Evolutionary conservation across 1,139 yeast genomes (phyloP), one percentile per base, ranked within the genome.

Genomic region (Kurtzmaniella quercitrusa): DNA sequence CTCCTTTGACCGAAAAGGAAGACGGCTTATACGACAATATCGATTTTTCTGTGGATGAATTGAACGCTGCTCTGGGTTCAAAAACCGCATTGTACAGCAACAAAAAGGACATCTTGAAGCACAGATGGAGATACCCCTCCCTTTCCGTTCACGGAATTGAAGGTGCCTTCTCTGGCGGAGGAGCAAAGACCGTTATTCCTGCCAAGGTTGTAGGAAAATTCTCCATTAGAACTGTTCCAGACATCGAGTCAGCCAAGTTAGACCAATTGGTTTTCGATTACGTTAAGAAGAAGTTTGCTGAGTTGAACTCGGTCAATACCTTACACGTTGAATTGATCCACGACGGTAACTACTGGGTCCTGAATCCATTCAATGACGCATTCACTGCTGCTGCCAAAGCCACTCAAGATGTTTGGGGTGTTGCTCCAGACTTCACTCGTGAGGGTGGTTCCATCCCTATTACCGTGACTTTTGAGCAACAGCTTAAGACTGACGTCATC

Each of bases 391-490:
- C 98, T 37, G 80, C 88, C 44, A 80, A 82, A 60, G 98, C 98
- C 43, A 93, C 98, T 41, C 82, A 89, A 66, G 83, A 84, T 45
- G 98, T 94, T 28, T 93, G 96, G 94, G 84, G 87, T 48, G 80
- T 91, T 43, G 94, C 87, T 48, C 98, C 98, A 34, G 98, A 94
- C 66, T 80, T 88, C 62, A 94, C 98, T 44, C 84, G 98, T 72
- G 98, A 93, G 71, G 98, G 98, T 59, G 98, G 98, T 26, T 89
- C 97, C 3, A 93, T 93, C 58, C 98, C 98, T 53, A 89, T 93
- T 61, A 91, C 98, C 34, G 71, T 93, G 54, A 83, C 95, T 39
- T 93, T 93, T 68, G 96, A 93, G 71, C 76, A 88, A 57, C 82
- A 83, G 60, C 78, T 93, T 59, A 83, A 86, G 55, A 86, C 95